phyloP scores from a whole-genome alignment of 2,329 filamentous ascomycete genomes.

The Bipolaris gigantea region DNA sequence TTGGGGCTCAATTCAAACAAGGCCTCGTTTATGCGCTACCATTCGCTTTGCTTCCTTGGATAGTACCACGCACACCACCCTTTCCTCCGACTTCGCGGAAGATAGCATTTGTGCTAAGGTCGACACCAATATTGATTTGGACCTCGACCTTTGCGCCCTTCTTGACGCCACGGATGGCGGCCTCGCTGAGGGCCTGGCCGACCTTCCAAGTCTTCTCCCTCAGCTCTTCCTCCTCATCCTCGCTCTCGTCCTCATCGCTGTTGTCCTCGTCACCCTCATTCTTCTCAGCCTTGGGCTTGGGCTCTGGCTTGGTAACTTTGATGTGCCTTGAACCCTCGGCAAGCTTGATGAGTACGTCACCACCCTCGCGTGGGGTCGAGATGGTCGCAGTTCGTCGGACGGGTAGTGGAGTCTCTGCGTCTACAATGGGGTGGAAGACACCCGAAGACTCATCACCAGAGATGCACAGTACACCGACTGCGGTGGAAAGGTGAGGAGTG shows the following conservation, averaged over 20 bases:
- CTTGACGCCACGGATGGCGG: conserved; percentile 79
- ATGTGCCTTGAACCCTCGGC: conserved; percentile 89
- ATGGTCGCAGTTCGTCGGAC: conserved; percentile 84
- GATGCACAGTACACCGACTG: conserved; percentile 80
- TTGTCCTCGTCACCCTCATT: conserved; percentile 64
- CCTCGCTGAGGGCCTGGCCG: conserved; percentile 79
- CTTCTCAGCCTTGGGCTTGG: conserved; percentile 70
- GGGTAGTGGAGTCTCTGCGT: conserved; percentile 85
- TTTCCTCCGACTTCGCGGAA: conserved; percentile 85
- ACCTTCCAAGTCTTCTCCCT: conserved; percentile 93
- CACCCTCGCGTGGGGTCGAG: conserved; percentile 73
- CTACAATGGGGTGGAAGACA: conserved; percentile 78
- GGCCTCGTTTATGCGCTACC: conserved; percentile 29
- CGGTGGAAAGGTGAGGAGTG: conserved; percentile 84
- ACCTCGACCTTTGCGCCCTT: conserved; percentile 91
- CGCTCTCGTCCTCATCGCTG: conserved; percentile 58
- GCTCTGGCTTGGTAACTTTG: conserved; percentile 86
- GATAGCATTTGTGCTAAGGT: conserved; percentile 78
- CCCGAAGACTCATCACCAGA: conserved; percentile 62
- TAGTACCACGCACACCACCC: conserved; percentile 59
- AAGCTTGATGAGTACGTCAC: conserved; percentile 84
- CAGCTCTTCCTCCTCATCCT: conserved; percentile 84
- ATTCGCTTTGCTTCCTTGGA: conserved; percentile 35
- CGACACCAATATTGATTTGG: conserved; percentile 81
- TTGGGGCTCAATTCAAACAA: not conserved